Base-by-base conservation (phyloP, 2,329 filamentous ascomycete species). In the Byssothecium circinans region DNA sequence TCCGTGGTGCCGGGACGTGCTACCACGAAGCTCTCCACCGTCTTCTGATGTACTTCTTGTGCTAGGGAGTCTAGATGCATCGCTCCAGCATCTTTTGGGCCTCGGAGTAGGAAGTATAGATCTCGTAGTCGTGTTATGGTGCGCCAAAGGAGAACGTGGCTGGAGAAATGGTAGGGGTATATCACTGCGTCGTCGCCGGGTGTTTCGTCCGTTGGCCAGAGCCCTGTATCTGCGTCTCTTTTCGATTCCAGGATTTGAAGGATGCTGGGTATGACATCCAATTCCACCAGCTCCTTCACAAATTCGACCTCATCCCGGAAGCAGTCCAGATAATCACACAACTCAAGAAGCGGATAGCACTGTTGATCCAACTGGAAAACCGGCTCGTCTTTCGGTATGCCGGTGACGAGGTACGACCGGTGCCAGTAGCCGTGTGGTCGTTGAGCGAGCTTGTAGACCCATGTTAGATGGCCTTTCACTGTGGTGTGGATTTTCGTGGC, bases 401-500 rank as follows among this genome's bases (percentile, higher is more conserved):
- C 47, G 15, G 39, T 50, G 6, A 42, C 45, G 3, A 54, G 47
- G 36, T 54, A 54, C 25, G 51, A 54, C 12, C 51, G 38, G 32
- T 54, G 51, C 51, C 51, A 54, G 20, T 45, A 54, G 8, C 51
- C 47, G 17, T 50, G 33, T 8, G 51, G 47, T 10, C 51, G 37
- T 41, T 54, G 22, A 2, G 51, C 51, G 3, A 41, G 15, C 12
- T 20, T 41, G 32, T 48, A 50, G 3, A 54, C 51, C 51, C 51
- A 54, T 12, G 27, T 23, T 3, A 50, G 23, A 17, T 54, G 47
- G 12, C 45, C 44, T 27, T 39, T 42, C 5, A 35, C 47, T 4
- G 39, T 29, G 19, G 3, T 33, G 18, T 27, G 41, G 18, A 54
- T 50, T 11, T 45, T 33, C 17, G 25, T 30, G 29, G 35, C 35